These are phyloP conservation scores for Scutellaria galericulata DNA, from an alignment of 257 asterid species.

Conservation along the genomic window DNA sequence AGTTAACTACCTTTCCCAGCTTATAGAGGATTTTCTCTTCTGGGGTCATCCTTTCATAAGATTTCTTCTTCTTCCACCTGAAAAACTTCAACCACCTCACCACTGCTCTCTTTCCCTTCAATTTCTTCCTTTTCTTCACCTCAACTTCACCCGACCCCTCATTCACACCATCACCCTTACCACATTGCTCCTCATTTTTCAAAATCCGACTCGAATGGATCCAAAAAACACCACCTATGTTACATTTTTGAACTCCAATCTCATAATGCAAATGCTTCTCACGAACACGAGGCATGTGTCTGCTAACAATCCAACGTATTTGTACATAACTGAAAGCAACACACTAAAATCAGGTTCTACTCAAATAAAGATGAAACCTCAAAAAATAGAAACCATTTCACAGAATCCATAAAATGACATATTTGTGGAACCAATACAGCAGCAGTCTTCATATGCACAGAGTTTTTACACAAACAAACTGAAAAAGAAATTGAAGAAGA, in stretches of 20 bases:
- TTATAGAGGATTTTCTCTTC: conserved; percentile 81
- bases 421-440: background rate
- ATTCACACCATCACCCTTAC: conserved; percentile 30
- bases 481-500: background rate
- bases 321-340: conserved; percentile 39
- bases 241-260: conserved; percentile 35
- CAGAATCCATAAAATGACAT: background rate
- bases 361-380: background rate
- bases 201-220: conserved; percentile 52
- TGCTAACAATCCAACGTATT: conserved; percentile 45
- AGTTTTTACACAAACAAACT: background rate
- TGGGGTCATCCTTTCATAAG: conserved; percentile 66
- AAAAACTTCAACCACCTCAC: conserved; percentile 89
- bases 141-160: conserved; percentile 46
- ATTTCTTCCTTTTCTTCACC: conserved; percentile 72
- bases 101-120: conserved; percentile 89
- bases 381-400: background rate
- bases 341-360: conserved; percentile 29
- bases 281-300: conserved; percentile 32
- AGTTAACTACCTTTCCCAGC: conserved; percentile 60
- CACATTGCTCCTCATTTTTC: conserved; percentile 48
- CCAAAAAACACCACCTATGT: conserved; percentile 45
- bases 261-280: conserved; percentile 34
- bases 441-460: background rate
- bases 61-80: conserved; percentile 87